Base-by-base conservation (phyloP, 306 rosid species). In the Quercus agrifolia region DNA sequence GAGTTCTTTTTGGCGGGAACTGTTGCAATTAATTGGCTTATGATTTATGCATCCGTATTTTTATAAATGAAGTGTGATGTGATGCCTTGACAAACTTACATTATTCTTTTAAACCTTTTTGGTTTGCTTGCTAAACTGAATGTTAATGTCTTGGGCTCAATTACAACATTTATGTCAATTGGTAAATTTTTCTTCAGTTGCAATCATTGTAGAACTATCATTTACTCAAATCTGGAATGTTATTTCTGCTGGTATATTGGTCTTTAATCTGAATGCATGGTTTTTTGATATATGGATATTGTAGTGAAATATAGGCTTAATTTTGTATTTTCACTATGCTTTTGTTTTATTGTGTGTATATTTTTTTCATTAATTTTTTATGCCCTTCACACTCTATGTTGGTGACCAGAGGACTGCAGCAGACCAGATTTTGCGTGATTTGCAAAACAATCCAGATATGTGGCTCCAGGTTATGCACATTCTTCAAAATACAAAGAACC, bases 401-500 rank as follows among this genome's bases (percentile, higher is more conserved):
- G 57, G 31, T 67, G 38, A 49, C 77, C 94, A 96, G 99, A 90
- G 99, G 83, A 85, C 86, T 71, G 97, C 99, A 31, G 99, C 99
- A 12, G 99, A 96, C 84, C 94, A 88, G 67, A 89, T 93, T 78
- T 77, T 96, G 86, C 91, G 98, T 23, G 98, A 96, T 78, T 84
- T 96, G 83, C 99, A 96, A 87, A 91, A 89, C 30, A 96, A 96
- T 88, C 91, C 93, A 0, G 97, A 96, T 31, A 96, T 91, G 96
- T 96, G 99, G 99, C 93, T 96, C 28, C 99, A 96, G 90, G 99
- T 96, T 70, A 96, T 96, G 94, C 99, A 90, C 87, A 88, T 96
- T 80, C 81, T 96, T 78, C 98, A 90, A 64, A 93, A 88, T 77
- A 81, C 99, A 67, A 87, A 86, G 62, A 93, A 83, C 85, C 79